phyloP scores from a whole-genome alignment of 306 rosid genomes.

The Quercus gilva region DNA sequence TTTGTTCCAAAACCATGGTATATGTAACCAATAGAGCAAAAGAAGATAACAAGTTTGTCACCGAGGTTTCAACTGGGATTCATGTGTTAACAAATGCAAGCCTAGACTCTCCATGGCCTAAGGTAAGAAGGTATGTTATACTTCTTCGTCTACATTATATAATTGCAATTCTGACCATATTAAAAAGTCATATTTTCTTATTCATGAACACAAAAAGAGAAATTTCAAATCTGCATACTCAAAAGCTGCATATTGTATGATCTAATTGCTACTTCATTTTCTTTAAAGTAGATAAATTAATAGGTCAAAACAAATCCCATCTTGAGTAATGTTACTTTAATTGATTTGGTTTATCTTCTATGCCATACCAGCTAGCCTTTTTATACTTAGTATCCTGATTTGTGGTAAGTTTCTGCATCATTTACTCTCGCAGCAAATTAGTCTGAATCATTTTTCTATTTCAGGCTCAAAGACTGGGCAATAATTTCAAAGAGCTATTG shows the following conservation, averaged over 20 bases:
- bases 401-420: not conserved
- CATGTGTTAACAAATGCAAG: conserved; percentile 78
- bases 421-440: not conserved
- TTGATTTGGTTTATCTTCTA: not conserved
- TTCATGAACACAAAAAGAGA: too few species aligned
- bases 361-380: not conserved
- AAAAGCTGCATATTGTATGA: not conserved
- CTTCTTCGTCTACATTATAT: not conserved
- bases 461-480: conserved; percentile 65
- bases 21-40: conserved; percentile 71
- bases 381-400: not conserved
- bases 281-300: not conserved
- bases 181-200: not conserved
- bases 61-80: conserved; percentile 65
- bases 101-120: conserved; percentile 78
- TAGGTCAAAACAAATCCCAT: not conserved
- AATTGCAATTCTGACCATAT: not conserved
- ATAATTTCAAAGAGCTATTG: conserved; percentile 49
- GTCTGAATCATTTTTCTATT: conserved; percentile 5
- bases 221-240: not conserved
- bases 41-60: conserved; percentile 26
- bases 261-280: not conserved
- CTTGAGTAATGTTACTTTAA: not conserved
- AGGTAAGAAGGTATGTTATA: conserved; percentile 43
- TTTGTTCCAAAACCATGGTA: conserved; percentile 55